These are phyloP conservation scores for Colletotrichum lupini DNA, from an alignment of 2,329 filamentous ascomycete genomes.

Conservation along the genomic window DNA sequence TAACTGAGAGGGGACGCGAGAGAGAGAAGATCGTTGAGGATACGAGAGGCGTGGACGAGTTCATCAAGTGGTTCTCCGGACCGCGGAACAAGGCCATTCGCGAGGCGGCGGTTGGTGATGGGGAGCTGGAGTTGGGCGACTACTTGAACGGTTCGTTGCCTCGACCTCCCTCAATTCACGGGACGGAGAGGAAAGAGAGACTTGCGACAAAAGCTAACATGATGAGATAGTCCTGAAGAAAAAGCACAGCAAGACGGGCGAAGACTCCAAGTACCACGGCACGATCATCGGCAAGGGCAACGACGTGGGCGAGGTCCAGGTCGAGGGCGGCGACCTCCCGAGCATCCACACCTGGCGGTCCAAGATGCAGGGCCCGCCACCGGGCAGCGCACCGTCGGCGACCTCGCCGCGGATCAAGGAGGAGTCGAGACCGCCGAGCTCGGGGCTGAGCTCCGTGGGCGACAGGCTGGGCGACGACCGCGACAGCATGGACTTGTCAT, in stretches of 20 bases:
- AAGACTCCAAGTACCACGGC: constrained; percentile 86
- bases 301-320: constrained; percentile 74
- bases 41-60: constrained; percentile 79
- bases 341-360: constrained; percentile 75
- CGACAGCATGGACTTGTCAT: constrained; percentile 59
- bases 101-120: constrained; percentile 80
- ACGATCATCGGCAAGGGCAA: constrained; percentile 82
- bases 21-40: constrained; percentile 58
- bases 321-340: constrained; percentile 80
- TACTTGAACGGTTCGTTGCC: constrained; percentile 71
- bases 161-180: not conserved
- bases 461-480: constrained; percentile 56
- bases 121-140: constrained; percentile 72
- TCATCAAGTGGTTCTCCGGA: constrained; percentile 83
- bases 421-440: constrained; percentile 61
- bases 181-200: not conserved
- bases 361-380: constrained; percentile 46
- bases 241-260: constrained; percentile 89
- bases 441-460: constrained; percentile 67
- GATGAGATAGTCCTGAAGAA: constrained; percentile 77
- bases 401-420: constrained; percentile 34
- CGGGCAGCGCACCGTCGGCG: constrained; percentile 34
- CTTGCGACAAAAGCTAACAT: not conserved
- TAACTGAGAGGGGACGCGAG: constrained; percentile 13
- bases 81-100: constrained; percentile 82